Evolutionary conservation across 331 rosid species (phyloP).

Genomic region (Quercus lobata): DNA sequence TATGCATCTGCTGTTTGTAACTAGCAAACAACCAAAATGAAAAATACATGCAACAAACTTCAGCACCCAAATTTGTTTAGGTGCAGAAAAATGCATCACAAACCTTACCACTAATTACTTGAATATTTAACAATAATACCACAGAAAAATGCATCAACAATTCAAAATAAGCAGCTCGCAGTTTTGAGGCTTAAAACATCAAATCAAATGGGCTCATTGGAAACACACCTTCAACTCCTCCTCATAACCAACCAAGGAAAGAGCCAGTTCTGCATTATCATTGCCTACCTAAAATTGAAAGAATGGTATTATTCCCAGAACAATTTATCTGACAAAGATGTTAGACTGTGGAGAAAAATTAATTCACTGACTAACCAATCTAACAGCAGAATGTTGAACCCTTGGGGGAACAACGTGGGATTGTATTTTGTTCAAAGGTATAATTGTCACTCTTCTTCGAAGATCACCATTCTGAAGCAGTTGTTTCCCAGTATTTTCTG

Average conservation of each 20-base stretch:
- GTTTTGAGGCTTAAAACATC: neutral
- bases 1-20: neutral
- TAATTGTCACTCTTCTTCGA: conserved; percentile 88
- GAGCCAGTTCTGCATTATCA: conserved; percentile 82
- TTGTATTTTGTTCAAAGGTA: conserved; percentile 94
- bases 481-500: conserved; percentile 85
- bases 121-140: neutral
- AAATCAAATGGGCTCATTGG: neutral
- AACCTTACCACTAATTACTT: neutral
- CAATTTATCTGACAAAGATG: conserved; percentile 1
- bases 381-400: conserved; percentile 66
- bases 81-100: conserved; percentile 2
- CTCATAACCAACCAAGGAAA: conserved; percentile 86
- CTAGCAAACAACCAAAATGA: neutral
- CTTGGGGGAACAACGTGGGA: conserved; percentile 43
- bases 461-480: conserved; percentile 86
- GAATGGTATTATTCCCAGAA: conserved; percentile 7
- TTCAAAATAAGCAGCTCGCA: neutral
- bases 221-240: conserved; percentile 73
- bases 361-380: conserved; percentile 52
- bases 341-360: conserved; percentile 4
- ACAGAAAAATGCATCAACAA: neutral
- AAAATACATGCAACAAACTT: conserved; percentile 11
- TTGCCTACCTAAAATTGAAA: conserved; percentile 73
- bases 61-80: neutral